Evolutionary conservation across 305 asterid species (phyloP), one percentile per base, ranked within the genome.

Genomic region (Salvia sclarea): DNA sequence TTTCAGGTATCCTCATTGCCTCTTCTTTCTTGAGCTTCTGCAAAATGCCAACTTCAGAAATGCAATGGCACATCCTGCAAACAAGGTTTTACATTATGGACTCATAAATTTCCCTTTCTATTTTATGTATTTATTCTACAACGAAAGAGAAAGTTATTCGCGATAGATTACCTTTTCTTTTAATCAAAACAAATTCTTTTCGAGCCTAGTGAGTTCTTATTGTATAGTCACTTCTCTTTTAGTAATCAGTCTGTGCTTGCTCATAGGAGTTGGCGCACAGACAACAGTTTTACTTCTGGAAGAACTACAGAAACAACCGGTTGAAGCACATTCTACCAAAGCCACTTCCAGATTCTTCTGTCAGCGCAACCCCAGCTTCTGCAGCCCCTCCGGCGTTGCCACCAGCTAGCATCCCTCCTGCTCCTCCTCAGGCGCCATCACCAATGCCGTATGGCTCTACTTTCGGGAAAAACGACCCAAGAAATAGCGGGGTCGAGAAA

Each of bases 31-130:
- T 0, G 96, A 87, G 82, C 91, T 91, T 79, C 96, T 91, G 50
- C 97, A 91, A 77, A 91, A 83, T 75, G 86, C 88, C 2, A 84
- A 83, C 76, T 94, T 86, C 68, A 90, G 91, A 59, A 94, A 78
- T 75, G 99, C 97, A 73, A 84, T 94, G 97, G 99, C 96, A 1
- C 96, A 94, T 86, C 97, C 97, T 6, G 88, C 84, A 59, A 91
- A 80, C 85, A 94, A 94, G 97, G 99, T 94, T 50, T 78, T 35
- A 12, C 22, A 38, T 61, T 48, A 31, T 28, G 25, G 18, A 57
- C 55, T 52, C 56, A 21, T 9, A 12, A 43, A 24, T 52, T 70
- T 5, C 31, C 20, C 18, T 52, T 22, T 37, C 3, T 5, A 16
- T 12, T 3, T 4, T 6, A 6, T 37, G 2, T 59, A 28, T 30